These are phyloP conservation scores for Neophaeococcomyces aloes DNA, from an alignment of 2,329 filamentous ascomycete species.

Conservation along the genomic window DNA sequence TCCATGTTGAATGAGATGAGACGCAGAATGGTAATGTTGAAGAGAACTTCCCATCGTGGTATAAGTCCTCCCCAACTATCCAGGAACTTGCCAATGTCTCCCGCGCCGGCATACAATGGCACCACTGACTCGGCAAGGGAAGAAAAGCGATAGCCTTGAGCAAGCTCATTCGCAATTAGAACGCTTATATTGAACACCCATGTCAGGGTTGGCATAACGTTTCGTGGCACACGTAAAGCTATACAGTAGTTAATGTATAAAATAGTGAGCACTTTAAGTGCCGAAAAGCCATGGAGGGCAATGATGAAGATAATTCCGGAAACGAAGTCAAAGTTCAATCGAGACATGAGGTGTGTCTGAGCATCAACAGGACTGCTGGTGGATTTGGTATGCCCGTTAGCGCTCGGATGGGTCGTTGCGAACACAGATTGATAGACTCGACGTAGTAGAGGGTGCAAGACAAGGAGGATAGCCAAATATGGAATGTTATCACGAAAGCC, in stretches of 20 bases:
- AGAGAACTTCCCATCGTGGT: conserved; percentile 87
- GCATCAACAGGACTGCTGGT: conserved; percentile 15
- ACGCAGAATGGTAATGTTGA: conserved; percentile 87
- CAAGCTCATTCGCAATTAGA: conserved; percentile 83
- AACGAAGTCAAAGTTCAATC: conserved; percentile 68
- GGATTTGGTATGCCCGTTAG: conserved; percentile 13
- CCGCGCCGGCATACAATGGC: conserved; percentile 34
- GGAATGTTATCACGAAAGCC: conserved; percentile 80
- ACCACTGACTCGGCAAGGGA: conserved; percentile 48
- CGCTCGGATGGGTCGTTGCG: conserved; percentile 27
- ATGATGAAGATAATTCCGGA: conserved; percentile 73
- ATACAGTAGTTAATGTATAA: conserved; percentile 73
- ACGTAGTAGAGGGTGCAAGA: conserved; percentile 70
- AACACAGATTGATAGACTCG: conserved; percentile 54
- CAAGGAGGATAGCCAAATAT: conserved; percentile 61
- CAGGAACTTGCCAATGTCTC: conserved; percentile 58
- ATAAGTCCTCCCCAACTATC: conserved; percentile 77
- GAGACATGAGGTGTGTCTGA: conserved; percentile 49
- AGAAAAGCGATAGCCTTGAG: conserved; percentile 62
- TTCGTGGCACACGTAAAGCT: conserved; percentile 58
- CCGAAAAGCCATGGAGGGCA: conserved; percentile 74
- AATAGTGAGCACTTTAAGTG: conserved; percentile 70
- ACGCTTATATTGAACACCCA: conserved; percentile 84
- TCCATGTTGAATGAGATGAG: conserved; percentile 96
- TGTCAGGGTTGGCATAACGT: conserved; percentile 61